Evolutionary conservation across 2,329 filamentous ascomycete species (phyloP).

Genomic region (Ophiognomonia clavigignenti-juglandacearum): DNA sequence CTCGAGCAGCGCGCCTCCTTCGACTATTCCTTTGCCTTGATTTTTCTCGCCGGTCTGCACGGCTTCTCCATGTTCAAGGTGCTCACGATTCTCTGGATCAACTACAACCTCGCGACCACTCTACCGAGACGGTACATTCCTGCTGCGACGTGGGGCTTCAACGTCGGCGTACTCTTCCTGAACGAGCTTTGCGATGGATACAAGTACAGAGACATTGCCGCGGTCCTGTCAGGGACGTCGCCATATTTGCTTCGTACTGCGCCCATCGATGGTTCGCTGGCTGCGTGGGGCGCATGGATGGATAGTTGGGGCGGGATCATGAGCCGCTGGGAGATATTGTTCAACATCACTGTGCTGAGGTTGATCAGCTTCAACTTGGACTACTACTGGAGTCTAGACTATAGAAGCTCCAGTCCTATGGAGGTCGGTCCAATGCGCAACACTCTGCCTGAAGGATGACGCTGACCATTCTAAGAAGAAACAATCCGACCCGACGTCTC

Average conservation of each 20-base stretch:
- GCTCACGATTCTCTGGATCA: conserved; percentile 70
- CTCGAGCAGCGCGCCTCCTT: conserved; percentile 71
- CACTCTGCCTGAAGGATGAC: conserved; percentile 1
- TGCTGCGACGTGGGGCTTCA: conserved; percentile 81
- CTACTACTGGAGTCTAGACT: conserved; percentile 84
- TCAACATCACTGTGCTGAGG: conserved; percentile 90
- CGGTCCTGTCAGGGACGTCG: conserved; percentile 34
- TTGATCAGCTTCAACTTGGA: conserved; percentile 97
- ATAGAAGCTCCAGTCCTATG: conserved; percentile 58
- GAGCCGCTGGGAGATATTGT: conserved; percentile 90
- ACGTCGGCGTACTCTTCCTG: conserved; percentile 77
- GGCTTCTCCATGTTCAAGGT: conserved; percentile 84
- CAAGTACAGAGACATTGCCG: conserved; percentile 59
- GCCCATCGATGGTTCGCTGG: conserved; percentile 31
- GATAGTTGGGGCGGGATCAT: conserved; percentile 82
- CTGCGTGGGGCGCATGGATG: conserved; percentile 64
- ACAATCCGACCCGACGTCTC: conserved; percentile 79
- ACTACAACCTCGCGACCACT: conserved; percentile 72
- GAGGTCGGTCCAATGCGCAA: conserved; percentile 59
- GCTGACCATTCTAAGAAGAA: conserved; percentile 89
- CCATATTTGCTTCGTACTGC: conserved; percentile 22
- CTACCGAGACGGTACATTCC: conserved; percentile 70
- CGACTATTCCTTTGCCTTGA: conserved; percentile 73
- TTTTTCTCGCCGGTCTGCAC: conserved; percentile 77
- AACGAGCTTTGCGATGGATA: conserved; percentile 86